These are phyloP conservation scores for Cyclanthera cordifolia DNA, from an alignment of 306 rosid genomes.

Conservation along the genomic window DNA sequence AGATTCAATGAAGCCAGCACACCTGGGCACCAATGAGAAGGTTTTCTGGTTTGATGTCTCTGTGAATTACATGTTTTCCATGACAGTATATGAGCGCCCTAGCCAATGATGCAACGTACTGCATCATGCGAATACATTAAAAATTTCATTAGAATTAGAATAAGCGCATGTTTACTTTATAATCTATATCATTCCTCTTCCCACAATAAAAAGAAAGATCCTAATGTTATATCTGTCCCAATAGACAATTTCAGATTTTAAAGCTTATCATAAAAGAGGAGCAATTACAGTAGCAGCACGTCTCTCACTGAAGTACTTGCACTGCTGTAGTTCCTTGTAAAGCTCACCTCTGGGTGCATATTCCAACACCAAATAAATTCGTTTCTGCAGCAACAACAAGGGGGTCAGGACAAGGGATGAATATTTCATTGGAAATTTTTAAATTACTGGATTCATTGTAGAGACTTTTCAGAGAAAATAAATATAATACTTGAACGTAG, in stretches of 20 bases:
- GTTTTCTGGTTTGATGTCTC: slow-evolving; percentile 97
- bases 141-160: background rate
- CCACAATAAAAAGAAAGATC: background rate
- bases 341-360: slow-evolving; percentile 98
- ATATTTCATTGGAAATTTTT: background rate
- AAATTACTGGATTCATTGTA: background rate
- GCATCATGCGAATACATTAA: slow-evolving; percentile 19
- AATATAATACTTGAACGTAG: slow-evolving; percentile 69
- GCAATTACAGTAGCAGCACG: slow-evolving; percentile 95
- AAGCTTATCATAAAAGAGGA: background rate
- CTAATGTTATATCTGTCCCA: background rate
- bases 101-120: slow-evolving; percentile 94
- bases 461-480: background rate
- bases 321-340: slow-evolving; percentile 88
- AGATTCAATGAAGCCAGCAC: slow-evolving; percentile 19
- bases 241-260: background rate
- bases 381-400: slow-evolving; percentile 41
- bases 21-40: slow-evolving; percentile 95
- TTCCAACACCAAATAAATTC: slow-evolving; percentile 89
- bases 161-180: background rate
- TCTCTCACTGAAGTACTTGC: slow-evolving; percentile 94
- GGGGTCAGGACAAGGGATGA: slow-evolving; percentile 8
- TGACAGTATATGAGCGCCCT: slow-evolving; percentile 97
- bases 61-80: slow-evolving; percentile 95
- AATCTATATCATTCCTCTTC: background rate